These are phyloP conservation scores for Amanita muscaria DNA, from an alignment of 768 basidiomycete species.

Conservation along the genomic window DNA sequence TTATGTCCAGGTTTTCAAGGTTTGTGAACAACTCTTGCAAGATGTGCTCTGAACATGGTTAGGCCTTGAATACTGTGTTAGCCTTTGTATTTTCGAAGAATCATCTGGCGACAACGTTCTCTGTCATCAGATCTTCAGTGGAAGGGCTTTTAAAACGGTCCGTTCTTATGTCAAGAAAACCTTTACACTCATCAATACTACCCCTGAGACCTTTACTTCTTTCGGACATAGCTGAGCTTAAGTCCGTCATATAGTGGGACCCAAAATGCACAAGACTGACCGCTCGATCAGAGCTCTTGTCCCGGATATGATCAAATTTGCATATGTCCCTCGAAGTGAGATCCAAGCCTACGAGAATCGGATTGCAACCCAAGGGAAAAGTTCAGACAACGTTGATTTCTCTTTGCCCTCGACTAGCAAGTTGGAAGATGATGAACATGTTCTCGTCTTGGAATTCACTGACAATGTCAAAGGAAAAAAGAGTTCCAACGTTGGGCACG, in stretches of 20 bases:
- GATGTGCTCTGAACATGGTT: slow-evolving; percentile 1
- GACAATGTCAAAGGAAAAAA: slow-evolving; percentile 29
- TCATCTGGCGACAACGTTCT: slow-evolving; percentile 72
- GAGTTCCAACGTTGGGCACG: slow-evolving; percentile 21
- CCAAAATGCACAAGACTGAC: neutral
- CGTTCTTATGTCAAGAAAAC: slow-evolving; percentile 10
- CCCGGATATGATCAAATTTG: slow-evolving; percentile 73
- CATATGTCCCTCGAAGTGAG: slow-evolving; percentile 63
- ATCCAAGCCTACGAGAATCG: slow-evolving; percentile 40
- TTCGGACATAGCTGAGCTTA: slow-evolving; percentile 72
- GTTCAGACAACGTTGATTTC: slow-evolving; percentile 27
- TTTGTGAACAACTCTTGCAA: slow-evolving; percentile 14
- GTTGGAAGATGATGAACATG: slow-evolving; percentile 24
- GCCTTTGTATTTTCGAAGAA: slow-evolving; percentile 81
- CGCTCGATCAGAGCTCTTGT: slow-evolving; percentile 53
- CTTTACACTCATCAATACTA: neutral
- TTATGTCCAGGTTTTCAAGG: slow-evolving; percentile 48
- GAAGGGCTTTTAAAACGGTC: slow-evolving; percentile 73
- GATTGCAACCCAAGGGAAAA: slow-evolving; percentile 9
- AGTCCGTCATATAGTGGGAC: slow-evolving; percentile 36
- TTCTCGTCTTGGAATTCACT: slow-evolving; percentile 38
- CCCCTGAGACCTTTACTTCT: slow-evolving; percentile 64
- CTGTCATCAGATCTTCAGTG: slow-evolving; percentile 66
- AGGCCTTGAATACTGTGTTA: slow-evolving; percentile 86
- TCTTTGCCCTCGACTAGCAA: slow-evolving; percentile 37